Percentiles rank a stretch among this genome's conserved stretches.
Evolutionary conservation across 768 basidiomycete genomes (phyloP).

Genomic region (Mycena polygramma): DNA sequence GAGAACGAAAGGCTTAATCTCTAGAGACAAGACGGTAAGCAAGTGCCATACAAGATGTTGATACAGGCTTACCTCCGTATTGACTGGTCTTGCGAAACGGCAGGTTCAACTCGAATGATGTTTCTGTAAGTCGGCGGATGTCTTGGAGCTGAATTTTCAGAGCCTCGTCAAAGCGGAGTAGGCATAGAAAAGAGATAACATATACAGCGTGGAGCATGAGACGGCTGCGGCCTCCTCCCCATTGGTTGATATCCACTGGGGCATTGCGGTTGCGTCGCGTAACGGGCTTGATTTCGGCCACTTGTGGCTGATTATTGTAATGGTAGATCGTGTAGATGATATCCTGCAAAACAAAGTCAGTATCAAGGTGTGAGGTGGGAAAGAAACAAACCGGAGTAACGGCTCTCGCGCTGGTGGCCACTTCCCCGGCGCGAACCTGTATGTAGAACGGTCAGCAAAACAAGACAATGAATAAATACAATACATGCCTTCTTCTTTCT

Average conservation of each 20-base stretch:
- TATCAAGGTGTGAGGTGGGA: conserved; percentile 13
- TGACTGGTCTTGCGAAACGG: conserved; percentile 47
- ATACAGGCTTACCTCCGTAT: conserved; percentile 47
- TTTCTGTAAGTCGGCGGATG: conserved; percentile 29
- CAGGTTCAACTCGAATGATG: conserved; percentile 39
- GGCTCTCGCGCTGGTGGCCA: conserved; percentile 43
- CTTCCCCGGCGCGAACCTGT: conserved; percentile 42
- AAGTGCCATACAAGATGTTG: too few species aligned
- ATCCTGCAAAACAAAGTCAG: too few species aligned
- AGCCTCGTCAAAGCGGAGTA: conserved; percentile 51
- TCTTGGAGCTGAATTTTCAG: conserved; percentile 50
- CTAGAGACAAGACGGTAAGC: too few species aligned
- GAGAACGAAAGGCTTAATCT: too few species aligned
- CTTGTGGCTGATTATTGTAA: too few species aligned
- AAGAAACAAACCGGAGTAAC: conserved; percentile 41
- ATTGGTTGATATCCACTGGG: conserved; percentile 37
- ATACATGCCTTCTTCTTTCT: conserved; percentile 41
- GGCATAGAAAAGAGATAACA: conserved; percentile 49
- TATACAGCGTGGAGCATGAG: conserved; percentile 49
- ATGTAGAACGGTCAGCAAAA: too few species aligned
- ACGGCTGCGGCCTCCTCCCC: conserved; percentile 47
- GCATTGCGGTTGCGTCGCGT: conserved; percentile 9
- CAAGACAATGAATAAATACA: too few species aligned
- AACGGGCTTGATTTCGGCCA: too few species aligned
- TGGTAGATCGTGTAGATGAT: too few species aligned